phyloP scores from a whole-genome alignment of 345 rosid genomes.

The Gossypium australe region DNA sequence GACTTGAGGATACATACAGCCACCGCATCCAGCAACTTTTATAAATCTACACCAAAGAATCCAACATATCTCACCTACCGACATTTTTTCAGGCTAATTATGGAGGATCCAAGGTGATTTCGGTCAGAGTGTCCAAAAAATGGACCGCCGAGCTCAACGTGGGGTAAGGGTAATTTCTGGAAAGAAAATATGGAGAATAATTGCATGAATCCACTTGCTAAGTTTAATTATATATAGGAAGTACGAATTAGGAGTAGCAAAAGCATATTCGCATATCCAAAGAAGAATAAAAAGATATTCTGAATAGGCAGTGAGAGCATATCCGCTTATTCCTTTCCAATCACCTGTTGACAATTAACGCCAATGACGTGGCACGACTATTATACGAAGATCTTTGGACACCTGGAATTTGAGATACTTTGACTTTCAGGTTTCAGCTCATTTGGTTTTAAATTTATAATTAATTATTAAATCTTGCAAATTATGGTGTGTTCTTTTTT shows the following conservation, averaged over 20 bases:
- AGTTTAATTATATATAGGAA: background rate
- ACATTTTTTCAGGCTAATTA: too few relatives aligned
- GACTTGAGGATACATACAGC: too few relatives aligned
- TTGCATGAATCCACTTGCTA: conserved; percentile 1
- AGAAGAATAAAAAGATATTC: conserved; percentile 21
- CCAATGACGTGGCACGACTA: background rate
- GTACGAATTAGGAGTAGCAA: conserved; percentile 1
- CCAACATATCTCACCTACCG: too few relatives aligned
- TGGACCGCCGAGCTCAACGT: background rate
- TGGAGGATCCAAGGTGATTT: too few relatives aligned
- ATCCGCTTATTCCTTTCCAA: background rate
- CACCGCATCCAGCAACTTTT: too few relatives aligned
- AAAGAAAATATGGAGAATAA: conserved; percentile 1
- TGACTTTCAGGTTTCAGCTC: too few relatives aligned
- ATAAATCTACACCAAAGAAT: too few relatives aligned
- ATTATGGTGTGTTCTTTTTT: too few relatives aligned
- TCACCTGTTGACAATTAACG: background rate
- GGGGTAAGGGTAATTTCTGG: background rate
- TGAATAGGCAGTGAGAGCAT: background rate
- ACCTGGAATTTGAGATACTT: too few relatives aligned
- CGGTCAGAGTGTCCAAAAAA: background rate
- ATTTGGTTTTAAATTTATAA: too few relatives aligned
- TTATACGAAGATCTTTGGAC: too few relatives aligned
- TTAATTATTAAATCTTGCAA: too few relatives aligned
- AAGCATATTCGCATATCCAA: conserved; percentile 48